Conservation (phyloP, 2,329 filamentous ascomycete species). For the Trichoderma endophyticum region DNA sequence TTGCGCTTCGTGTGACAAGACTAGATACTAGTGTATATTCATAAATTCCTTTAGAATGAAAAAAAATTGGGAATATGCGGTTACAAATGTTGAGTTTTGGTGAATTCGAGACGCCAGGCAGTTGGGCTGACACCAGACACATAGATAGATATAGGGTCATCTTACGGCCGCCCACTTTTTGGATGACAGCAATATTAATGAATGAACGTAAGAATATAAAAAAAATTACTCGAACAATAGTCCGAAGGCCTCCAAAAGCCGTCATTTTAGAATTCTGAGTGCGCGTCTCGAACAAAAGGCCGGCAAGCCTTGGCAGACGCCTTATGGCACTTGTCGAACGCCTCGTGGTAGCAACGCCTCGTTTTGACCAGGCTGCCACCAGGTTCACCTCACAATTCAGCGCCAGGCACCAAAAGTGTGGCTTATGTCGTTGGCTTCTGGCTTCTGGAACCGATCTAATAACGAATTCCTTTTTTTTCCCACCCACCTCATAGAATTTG, state of each 20-base stretch:
- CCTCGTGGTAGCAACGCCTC: background rate
- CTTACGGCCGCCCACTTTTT: background rate
- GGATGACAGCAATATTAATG: background rate
- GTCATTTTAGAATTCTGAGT: background rate
- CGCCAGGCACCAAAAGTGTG: background rate
- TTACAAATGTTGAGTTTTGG: background rate
- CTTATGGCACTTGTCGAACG: background rate
- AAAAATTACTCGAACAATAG: background rate
- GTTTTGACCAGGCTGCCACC: background rate
- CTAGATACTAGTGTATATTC: background rate
- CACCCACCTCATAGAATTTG: background rate
- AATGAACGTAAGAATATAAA: background rate
- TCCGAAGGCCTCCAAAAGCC: background rate
- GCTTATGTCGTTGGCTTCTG: background rate
- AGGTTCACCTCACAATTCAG: background rate
- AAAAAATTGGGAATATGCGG: background rate
- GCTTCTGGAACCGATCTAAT: background rate
- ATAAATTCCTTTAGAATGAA: background rate
- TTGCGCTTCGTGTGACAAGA: background rate
- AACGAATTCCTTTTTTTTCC: background rate
- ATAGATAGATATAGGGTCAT: background rate
- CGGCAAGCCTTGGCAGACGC: background rate
- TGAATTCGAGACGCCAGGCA: background rate
- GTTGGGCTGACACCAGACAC: background rate
- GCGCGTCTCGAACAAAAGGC: background rate